These are phyloP conservation scores for Naganishia albida DNA, from an alignment of 1,284 basidiomycete species.

Conservation along the genomic window DNA sequence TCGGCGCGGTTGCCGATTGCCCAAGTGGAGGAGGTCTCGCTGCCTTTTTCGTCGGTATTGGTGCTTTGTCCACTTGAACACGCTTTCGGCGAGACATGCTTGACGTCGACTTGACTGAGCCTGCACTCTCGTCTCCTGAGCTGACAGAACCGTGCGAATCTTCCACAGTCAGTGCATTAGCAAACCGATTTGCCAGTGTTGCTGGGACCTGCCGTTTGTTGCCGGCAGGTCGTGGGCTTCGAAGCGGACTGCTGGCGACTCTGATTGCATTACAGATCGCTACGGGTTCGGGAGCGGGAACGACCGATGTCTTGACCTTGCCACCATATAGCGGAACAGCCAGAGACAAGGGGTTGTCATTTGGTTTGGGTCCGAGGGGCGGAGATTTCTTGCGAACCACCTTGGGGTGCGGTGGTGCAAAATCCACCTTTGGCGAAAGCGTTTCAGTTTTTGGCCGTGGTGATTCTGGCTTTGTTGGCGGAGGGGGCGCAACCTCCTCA, in stretches of 20 bases:
- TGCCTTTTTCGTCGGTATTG: conserved; percentile 1
- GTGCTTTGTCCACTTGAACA: conserved; percentile 3
- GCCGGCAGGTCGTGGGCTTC: background rate
- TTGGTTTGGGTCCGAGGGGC: conserved; percentile 20
- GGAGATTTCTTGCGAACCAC: conserved; percentile 22
- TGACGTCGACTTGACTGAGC: conserved; percentile 15
- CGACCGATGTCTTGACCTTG: conserved; percentile 10
- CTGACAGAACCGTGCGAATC: conserved; percentile 13
- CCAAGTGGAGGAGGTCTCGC: background rate
- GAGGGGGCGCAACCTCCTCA: background rate
- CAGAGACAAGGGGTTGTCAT: conserved; percentile 18
- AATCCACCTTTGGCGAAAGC: too few species aligned
- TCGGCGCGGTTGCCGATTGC: background rate
- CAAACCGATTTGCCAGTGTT: conserved; percentile 23
- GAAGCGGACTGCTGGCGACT: background rate
- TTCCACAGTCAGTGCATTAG: background rate
- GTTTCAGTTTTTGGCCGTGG: too few species aligned
- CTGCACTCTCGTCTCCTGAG: conserved; percentile 30
- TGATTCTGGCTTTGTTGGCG: too few species aligned
- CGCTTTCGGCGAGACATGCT: conserved; percentile 24
- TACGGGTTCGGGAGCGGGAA: background rate
- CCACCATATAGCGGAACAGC: conserved; percentile 17
- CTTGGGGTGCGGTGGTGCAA: background rate
- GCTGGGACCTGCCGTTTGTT: background rate
- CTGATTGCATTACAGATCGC: background rate